Conservation (phyloP, 2,329 filamentous ascomycete species). For the Parastagonospora avenae region DNA sequence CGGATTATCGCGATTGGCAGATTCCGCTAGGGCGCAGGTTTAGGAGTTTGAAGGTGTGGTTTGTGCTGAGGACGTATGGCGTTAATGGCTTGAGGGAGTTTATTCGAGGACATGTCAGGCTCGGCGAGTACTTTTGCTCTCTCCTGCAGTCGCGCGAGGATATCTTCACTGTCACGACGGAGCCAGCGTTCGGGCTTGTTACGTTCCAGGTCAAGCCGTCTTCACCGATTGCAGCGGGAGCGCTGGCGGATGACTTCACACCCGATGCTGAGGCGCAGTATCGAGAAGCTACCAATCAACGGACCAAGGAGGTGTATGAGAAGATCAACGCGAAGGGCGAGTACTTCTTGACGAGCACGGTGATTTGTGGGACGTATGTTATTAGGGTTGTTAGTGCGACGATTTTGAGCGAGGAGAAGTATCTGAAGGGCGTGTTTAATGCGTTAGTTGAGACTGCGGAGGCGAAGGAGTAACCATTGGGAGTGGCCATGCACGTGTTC, state of each 20-base stretch:
- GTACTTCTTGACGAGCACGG: constrained; percentile 81
- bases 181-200: constrained; percentile 79
- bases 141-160: constrained; percentile 66
- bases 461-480: neutral
- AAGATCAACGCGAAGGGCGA: constrained; percentile 73
- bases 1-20: constrained; percentile 97
- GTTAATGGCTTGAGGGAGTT: constrained; percentile 75
- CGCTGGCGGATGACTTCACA: constrained; percentile 34
- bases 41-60: constrained; percentile 91
- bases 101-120: constrained; percentile 68
- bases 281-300: constrained; percentile 64
- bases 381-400: constrained; percentile 83
- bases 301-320: constrained; percentile 79
- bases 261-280: constrained; percentile 45
- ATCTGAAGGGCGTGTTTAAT: constrained; percentile 75
- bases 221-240: constrained; percentile 7
- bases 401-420: constrained; percentile 70
- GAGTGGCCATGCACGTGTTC: too few relatives aligned
- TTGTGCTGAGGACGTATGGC: constrained; percentile 84
- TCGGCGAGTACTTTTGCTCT: constrained; percentile 72
- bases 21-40: constrained; percentile 91
- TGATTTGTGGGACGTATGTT: constrained; percentile 73
- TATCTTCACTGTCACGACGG: constrained; percentile 76
- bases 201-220: constrained; percentile 66
- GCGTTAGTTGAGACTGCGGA: constrained; percentile 67